phyloP scores from a whole-genome alignment of 2,329 filamentous ascomycete genomes.

The Cucurbitaria berberidis region DNA sequence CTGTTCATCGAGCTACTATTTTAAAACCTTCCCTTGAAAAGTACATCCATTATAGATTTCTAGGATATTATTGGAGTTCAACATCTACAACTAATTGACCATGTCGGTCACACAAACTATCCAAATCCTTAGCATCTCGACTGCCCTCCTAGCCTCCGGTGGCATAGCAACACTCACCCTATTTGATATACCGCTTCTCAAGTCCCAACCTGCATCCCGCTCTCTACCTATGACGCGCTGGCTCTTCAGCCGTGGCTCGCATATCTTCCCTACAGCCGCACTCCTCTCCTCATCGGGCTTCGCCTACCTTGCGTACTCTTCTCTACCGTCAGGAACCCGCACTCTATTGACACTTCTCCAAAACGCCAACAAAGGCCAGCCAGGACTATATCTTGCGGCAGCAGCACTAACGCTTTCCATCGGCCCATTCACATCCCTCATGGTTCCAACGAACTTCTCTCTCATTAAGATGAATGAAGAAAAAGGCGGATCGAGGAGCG shows the following conservation, averaged over 20 bases:
- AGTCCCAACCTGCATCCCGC: slow-evolving; percentile 47
- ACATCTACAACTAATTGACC: neutral
- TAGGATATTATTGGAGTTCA: neutral
- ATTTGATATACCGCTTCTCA: slow-evolving; percentile 41
- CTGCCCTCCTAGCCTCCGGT: slow-evolving; percentile 42
- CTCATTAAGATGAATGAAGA: slow-evolving; percentile 35
- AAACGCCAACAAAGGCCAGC: slow-evolving; percentile 7
- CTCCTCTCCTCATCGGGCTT: slow-evolving; percentile 39
- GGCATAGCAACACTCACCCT: slow-evolving; percentile 44
- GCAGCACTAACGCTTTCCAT: slow-evolving; percentile 26
- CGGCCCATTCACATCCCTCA: slow-evolving; percentile 19
- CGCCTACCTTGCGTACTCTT: slow-evolving; percentile 28
- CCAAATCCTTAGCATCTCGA: slow-evolving; percentile 38
- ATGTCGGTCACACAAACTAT: slow-evolving; percentile 20
- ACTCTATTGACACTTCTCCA: neutral
- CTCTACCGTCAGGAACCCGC: slow-evolving; percentile 8
- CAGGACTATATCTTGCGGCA: slow-evolving; percentile 20
- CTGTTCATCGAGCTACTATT: too few relatives aligned
- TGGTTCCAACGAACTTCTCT: slow-evolving; percentile 16
- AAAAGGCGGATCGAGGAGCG: slow-evolving; percentile 22
- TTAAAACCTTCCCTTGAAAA: too few relatives aligned
- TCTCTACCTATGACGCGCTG: slow-evolving; percentile 46
- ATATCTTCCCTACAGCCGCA: slow-evolving; percentile 41
- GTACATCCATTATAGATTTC: too few relatives aligned
- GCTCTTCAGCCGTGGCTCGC: slow-evolving; percentile 49